Percentiles rank a stretch among this genome's conserved stretches.
Conservation (phyloP, 768 basidiomycete genomes). For the Termitomyces sp. region DNA sequence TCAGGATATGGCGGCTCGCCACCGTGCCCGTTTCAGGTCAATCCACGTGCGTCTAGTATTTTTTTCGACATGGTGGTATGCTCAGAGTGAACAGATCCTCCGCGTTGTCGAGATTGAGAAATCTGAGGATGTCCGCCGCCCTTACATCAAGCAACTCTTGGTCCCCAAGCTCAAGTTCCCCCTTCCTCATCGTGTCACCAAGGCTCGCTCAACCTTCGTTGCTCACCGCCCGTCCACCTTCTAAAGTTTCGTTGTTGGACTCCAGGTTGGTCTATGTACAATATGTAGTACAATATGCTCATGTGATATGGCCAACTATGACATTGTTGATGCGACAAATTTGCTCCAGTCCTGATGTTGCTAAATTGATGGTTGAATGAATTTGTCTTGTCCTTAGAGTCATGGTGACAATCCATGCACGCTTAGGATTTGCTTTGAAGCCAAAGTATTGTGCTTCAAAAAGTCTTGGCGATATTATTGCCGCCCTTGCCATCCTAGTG, state of each 20-base stretch:
- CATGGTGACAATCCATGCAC: too few species aligned
- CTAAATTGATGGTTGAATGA: too few species aligned
- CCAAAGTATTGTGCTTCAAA: too few species aligned
- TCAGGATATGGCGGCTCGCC: constrained; percentile 99
- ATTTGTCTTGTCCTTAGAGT: too few species aligned
- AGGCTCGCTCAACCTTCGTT: constrained; percentile 75
- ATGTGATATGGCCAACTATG: constrained; percentile 16
- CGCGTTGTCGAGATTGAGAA: constrained; percentile 96
- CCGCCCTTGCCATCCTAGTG: too few species aligned
- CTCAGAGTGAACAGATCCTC: constrained; percentile 61
- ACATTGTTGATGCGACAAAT: constrained; percentile 12
- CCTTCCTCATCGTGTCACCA: constrained; percentile 82
- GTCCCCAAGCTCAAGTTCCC: constrained; percentile 93
- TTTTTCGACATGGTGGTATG: neutral
- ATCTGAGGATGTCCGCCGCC: constrained; percentile 85
- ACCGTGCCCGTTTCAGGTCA: constrained; percentile 98
- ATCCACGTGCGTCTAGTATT: constrained; percentile 67
- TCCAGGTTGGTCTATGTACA: constrained; percentile 6
- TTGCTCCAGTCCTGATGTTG: neutral
- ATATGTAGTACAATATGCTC: constrained; percentile 12
- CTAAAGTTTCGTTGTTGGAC: constrained; percentile 22
- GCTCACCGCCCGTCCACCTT: constrained; percentile 77
- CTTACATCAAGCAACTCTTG: constrained; percentile 97
- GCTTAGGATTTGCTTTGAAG: too few species aligned
- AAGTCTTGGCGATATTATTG: too few species aligned